Evolutionary conservation across 129 eudicot species (phyloP), one percentile per base, ranked within the genome.

Genomic region (Smallanthus sonchifolius): DNA sequence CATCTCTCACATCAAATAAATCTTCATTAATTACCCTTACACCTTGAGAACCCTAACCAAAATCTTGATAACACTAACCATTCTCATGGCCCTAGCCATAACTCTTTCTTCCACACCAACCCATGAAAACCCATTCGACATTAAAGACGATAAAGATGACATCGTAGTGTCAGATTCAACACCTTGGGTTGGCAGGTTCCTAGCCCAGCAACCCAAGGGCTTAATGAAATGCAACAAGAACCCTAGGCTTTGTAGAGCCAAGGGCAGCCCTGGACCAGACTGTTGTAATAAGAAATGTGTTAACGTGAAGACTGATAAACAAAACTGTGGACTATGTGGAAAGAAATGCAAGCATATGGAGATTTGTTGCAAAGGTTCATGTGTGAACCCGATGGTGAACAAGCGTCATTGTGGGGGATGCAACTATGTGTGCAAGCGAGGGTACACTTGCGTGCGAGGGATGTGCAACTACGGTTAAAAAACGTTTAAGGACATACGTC

Each of bases 241-340:
- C 77, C 85, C 87, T 42, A 83, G 85, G 44, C 44, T 80, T 10
- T 86, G 81, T n/a, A 79, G 56, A 15, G 72, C 76, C 30, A 75
- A 67, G 64, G 85, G 81, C 6, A 86, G 85, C 76, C 81, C 74
- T 1, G 83, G 87, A 43, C 85, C 83, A 4, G 76, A 82, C 42
- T 79, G 87, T 78, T 86, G 87, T 72, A 80, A 77, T 7, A 83
- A 81, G 78, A 78, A 81, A 71, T 86, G 91, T 15, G 86, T 83
- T n/a, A 63, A 86, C 14, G 86, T 83, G 37, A 61, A 16, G 13
- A 80, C 51, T 1, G 89, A 89, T 72, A 54, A 65, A 60, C 69
- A 77, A 10, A 84, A 89, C 34, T 89, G 96, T 13, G 86, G 87
- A 1, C 51, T 40, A 3, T 89, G 96, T 66, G 96, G 96, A n/a